phyloP scores from a whole-genome alignment of 768 basidiomycete genomes.

The Baorangia bicolor region DNA sequence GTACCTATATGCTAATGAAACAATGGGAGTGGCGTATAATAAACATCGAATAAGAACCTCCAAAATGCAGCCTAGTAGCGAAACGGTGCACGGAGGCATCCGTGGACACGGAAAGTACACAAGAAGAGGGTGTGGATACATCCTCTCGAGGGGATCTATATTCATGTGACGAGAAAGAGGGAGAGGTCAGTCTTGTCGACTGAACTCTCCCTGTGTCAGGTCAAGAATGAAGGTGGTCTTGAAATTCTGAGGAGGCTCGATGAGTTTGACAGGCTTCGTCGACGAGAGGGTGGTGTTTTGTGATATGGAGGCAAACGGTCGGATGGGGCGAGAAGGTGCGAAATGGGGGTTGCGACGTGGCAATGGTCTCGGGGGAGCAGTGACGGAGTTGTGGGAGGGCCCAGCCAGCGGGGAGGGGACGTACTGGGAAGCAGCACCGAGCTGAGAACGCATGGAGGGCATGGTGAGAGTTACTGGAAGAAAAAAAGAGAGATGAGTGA shows the following conservation, averaged over 20 bases:
- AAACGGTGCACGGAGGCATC: neutral
- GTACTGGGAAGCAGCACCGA: conserved; percentile 35
- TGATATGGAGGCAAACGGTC: conserved; percentile 70
- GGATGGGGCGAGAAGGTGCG: conserved; percentile 69
- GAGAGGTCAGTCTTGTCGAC: conserved; percentile 55
- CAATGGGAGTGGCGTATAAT: conserved; percentile 15
- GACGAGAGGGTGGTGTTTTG: conserved; percentile 21
- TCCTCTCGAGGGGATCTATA: neutral
- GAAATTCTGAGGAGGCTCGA: conserved; percentile 74
- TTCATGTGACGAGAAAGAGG: neutral
- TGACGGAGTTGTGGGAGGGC: conserved; percentile 32
- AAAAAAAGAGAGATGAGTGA: neutral
- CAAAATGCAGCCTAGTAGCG: neutral
- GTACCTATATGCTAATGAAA: conserved; percentile 17
- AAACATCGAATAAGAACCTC: conserved; percentile 25
- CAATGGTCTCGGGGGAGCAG: conserved; percentile 32
- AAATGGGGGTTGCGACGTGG: conserved; percentile 55
- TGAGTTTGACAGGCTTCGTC: conserved; percentile 66
- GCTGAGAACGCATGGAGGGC: conserved; percentile 32
- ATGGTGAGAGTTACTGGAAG: conserved; percentile 43
- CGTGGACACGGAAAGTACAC: neutral
- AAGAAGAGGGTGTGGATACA: neutral
- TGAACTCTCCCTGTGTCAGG: conserved; percentile 81
- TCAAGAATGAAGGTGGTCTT: conserved; percentile 71
- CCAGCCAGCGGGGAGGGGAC: conserved; percentile 66